phyloP scores from a whole-genome alignment of 2,329 filamentous ascomycete species.

The Corynespora cassiicola region DNA sequence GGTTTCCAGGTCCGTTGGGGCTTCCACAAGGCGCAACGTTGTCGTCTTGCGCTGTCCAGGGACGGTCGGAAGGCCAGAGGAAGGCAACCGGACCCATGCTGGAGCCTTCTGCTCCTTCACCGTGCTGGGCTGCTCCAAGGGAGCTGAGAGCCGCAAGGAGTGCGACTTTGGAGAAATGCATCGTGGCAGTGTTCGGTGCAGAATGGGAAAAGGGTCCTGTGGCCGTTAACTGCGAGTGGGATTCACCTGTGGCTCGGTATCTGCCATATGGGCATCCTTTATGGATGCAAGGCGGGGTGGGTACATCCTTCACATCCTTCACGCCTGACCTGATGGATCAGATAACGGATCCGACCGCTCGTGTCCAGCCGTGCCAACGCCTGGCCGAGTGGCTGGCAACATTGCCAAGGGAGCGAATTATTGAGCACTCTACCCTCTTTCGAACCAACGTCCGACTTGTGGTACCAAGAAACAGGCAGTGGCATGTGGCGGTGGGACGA shows the following conservation, averaged over 20 bases:
- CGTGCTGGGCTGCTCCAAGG: slow-evolving; percentile 26
- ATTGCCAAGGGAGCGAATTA: slow-evolving; percentile 22
- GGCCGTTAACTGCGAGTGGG: slow-evolving; percentile 1
- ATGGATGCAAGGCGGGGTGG: slow-evolving; percentile 1
- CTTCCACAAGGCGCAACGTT: slow-evolving; percentile 67
- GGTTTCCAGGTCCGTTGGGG: slow-evolving; percentile 52
- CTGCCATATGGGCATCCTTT: slow-evolving; percentile 8
- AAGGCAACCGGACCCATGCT: slow-evolving; percentile 65
- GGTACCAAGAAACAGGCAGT: neutral
- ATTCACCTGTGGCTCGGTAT: neutral
- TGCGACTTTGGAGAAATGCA: slow-evolving; percentile 5
- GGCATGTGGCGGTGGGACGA: too few species aligned
- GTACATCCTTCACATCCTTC: slow-evolving; percentile 7
- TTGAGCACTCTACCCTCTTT: slow-evolving; percentile 8
- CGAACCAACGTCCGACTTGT: neutral
- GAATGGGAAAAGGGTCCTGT: neutral
- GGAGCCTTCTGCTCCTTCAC: slow-evolving; percentile 32
- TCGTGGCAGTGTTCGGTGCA: slow-evolving; percentile 1
- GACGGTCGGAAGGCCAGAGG: slow-evolving; percentile 65
- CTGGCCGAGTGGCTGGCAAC: slow-evolving; percentile 11
- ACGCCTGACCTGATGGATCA: slow-evolving; percentile 7
- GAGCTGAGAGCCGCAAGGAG: neutral
- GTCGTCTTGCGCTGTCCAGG: slow-evolving; percentile 62
- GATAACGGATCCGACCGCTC: slow-evolving; percentile 11
- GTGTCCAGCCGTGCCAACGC: slow-evolving; percentile 8